Evolutionary conservation across 2,329 filamentous ascomycete genomes (phyloP).

Genomic region (Pochonia chlamydosporia): DNA sequence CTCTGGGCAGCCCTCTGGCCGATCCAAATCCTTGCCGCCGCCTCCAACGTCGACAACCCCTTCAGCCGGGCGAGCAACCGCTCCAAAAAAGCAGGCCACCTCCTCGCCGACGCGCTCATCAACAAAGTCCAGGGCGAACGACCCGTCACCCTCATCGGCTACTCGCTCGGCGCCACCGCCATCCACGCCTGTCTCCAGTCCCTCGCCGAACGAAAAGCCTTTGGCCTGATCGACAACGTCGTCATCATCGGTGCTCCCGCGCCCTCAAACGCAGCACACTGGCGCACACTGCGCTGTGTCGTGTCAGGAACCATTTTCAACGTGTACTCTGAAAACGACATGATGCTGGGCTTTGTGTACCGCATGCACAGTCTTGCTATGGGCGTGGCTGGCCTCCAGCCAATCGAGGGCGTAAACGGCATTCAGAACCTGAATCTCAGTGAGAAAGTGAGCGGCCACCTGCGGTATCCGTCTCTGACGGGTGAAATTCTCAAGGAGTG

Average conservation of each 20-base stretch:
- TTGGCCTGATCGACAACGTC: constrained; percentile 77
- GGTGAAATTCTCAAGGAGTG: constrained; percentile 47
- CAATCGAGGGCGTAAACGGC: constrained; percentile 60
- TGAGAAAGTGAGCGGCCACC: constrained; percentile 45
- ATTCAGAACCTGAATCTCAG: constrained; percentile 53
- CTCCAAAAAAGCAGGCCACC: constrained; percentile 72
- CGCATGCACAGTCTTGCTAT: constrained; percentile 76
- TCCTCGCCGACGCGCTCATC: constrained; percentile 76
- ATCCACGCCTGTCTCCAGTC: constrained; percentile 77
- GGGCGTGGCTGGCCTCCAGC: constrained; percentile 78
- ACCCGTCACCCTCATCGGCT: constrained; percentile 74
- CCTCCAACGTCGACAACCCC: constrained; percentile 71
- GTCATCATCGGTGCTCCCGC: constrained; percentile 78
- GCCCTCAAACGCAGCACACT: constrained; percentile 65
- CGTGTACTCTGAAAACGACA: constrained; percentile 82
- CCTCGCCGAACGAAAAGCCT: constrained; percentile 71
- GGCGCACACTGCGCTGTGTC: constrained; percentile 70
- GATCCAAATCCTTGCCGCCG: constrained; percentile 58
- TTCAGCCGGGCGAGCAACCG: constrained; percentile 72
- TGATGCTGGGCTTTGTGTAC: constrained; percentile 82
- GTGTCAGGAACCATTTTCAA: constrained; percentile 82
- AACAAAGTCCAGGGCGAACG: constrained; percentile 78
- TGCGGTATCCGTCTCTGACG: constrained; percentile 45
- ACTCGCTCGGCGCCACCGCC: constrained; percentile 73
- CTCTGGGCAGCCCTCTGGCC: constrained; percentile 67